Percentiles rank a stretch among this genome's conserved stretches.
phyloP scores from a whole-genome alignment of 148 eudicot species.

The Arctostaphylos glauca region DNA sequence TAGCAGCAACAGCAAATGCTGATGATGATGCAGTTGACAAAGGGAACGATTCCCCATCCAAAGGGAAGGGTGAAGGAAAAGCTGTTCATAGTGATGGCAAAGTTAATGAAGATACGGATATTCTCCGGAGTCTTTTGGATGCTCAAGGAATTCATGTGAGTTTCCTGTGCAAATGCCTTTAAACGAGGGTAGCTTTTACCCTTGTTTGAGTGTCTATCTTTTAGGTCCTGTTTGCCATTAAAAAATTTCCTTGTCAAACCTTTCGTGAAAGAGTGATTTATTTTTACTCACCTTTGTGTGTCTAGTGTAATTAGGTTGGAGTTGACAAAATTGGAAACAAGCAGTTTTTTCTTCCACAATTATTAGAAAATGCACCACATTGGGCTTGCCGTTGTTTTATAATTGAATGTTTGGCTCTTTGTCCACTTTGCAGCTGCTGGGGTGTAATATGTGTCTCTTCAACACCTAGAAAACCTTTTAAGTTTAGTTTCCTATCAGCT shows the following conservation, averaged over 20 bases:
- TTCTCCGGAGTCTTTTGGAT: slow-evolving; percentile 75
- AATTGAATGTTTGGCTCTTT: too few species aligned
- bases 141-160: slow-evolving; percentile 98
- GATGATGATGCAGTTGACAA: slow-evolving; percentile 26
- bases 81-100: slow-evolving; percentile 33
- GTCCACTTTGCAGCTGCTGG: too few species aligned
- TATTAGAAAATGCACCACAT: too few species aligned
- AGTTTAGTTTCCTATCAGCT: neutral
- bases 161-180: slow-evolving; percentile 11
- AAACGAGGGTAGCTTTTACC: slow-evolving; percentile 17
- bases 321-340: neutral
- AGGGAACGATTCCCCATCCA: slow-evolving; percentile 24
- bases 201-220: neutral
- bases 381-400: too few species aligned
- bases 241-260: neutral
- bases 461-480: neutral
- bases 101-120: slow-evolving; percentile 65
- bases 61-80: slow-evolving; percentile 41
- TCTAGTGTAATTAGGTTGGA: neutral
- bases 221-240: neutral
- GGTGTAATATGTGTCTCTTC: too few species aligned
- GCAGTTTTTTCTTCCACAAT: neutral
- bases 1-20: slow-evolving; percentile 25
- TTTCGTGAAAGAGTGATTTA: neutral
- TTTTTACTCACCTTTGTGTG: neutral